phyloP scores from a whole-genome alignment of 176 grass and related monocot genomes.

The Oryza officinalis region DNA sequence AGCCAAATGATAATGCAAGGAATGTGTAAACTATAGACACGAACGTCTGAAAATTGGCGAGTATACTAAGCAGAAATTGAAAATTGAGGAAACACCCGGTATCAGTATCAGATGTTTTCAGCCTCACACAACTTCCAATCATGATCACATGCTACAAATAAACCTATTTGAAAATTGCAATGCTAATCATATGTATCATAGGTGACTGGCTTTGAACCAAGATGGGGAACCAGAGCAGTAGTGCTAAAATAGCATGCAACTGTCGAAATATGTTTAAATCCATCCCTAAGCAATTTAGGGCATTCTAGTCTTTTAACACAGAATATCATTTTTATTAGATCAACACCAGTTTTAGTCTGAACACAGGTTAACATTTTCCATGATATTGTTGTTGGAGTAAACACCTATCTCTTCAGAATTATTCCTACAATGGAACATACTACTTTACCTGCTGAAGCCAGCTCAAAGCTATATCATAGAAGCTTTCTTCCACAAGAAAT shows the following conservation, averaged over 20 bases:
- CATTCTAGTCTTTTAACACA: neutral
- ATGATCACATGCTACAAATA: neutral
- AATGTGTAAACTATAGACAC: neutral
- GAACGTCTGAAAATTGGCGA: neutral
- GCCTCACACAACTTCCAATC: neutral
- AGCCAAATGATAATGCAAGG: neutral
- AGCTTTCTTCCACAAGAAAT: constrained; percentile 84
- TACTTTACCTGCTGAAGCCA: constrained; percentile 94
- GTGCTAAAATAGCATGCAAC: neutral
- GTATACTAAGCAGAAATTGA: constrained; percentile 11
- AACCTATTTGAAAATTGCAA: neutral
- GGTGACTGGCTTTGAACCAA: neutral
- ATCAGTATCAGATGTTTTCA: neutral
- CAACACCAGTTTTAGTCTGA: constrained; percentile 19
- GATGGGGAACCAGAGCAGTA: neutral
- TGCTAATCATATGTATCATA: neutral
- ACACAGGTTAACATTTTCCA: constrained; percentile 10
- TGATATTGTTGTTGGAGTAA: constrained; percentile 10
- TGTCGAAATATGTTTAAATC: constrained; percentile 4
- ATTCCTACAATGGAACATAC: constrained; percentile 32
- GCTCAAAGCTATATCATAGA: constrained; percentile 80
- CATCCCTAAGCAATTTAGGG: neutral
- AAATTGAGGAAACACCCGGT: neutral
- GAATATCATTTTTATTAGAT: neutral
- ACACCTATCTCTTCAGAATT: constrained; percentile 1